Evolutionary conservation across 139 green algal genomes (phyloP).

Genomic region (Chlamydomonas sp.): DNA sequence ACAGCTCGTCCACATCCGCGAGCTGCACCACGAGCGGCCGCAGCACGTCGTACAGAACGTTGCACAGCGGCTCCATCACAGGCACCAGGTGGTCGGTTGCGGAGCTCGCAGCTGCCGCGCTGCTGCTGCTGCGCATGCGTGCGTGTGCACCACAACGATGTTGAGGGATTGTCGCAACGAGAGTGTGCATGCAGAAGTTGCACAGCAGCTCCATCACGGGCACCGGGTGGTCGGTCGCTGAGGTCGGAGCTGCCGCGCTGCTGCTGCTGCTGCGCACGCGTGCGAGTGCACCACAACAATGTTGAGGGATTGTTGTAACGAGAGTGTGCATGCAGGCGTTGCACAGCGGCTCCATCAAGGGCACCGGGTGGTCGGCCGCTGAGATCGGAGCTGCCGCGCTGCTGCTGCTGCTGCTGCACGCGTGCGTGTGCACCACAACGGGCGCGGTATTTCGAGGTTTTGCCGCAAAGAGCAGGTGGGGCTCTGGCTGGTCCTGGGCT

Average conservation of each 20-base stretch:
- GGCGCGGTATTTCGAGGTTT: no score
- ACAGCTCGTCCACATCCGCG: conserved; percentile 74
- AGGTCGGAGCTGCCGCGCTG: neutral
- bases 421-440: neutral
- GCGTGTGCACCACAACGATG: neutral
- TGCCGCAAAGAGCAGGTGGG: no score
- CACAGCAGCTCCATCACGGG: conserved; percentile 78
- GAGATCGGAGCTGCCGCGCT: neutral
- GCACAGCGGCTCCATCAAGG: conserved; percentile 78
- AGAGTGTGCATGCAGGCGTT: no score
- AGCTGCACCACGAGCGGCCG: conserved; percentile 67
- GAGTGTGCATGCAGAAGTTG: no score
- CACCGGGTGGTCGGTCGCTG: conserved; percentile 30
- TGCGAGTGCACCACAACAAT: neutral
- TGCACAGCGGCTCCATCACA: conserved; percentile 80
- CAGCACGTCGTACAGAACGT: conserved; percentile 83
- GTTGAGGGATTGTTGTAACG: no score
- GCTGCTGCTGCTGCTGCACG: neutral
- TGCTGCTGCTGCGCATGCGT: neutral
- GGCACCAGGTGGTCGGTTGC: conserved; percentile 37
- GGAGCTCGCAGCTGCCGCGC: neutral
- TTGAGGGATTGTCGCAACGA: no score
- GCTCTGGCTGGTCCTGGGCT: no score
- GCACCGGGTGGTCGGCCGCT: conserved; percentile 32
- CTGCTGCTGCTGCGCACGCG: neutral